Percentiles rank a stretch among this genome's conserved stretches.
Conservation (phyloP, 1,139 yeast genomes). For the Nematodospora anomalae region DNA sequence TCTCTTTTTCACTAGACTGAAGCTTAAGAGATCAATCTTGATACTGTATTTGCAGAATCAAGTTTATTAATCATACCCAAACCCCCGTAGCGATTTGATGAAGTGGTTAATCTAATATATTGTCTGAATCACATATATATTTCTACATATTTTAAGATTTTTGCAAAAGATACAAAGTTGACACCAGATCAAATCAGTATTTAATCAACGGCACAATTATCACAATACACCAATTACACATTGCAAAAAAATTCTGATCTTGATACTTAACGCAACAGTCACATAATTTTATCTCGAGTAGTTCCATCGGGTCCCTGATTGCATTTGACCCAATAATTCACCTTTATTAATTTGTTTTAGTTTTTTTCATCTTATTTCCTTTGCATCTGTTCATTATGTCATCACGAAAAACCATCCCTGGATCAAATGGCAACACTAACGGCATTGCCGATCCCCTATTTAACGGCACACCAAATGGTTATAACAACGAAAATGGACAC, state of each 20-base stretch:
- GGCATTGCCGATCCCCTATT: neutral
- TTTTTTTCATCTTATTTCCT: neutral
- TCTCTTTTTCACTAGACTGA: too few species aligned
- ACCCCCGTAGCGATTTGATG: neutral
- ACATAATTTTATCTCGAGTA: neutral
- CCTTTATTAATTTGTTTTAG: too few species aligned
- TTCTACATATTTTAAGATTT: too few species aligned
- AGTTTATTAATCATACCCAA: too few species aligned
- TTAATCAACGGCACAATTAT: neutral
- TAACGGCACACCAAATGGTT: slow-evolving; percentile 2
- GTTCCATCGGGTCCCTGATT: neutral
- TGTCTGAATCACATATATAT: neutral
- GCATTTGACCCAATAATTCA: too few species aligned
- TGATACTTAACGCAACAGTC: neutral
- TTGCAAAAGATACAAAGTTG: too few species aligned
- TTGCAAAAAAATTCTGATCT: neutral
- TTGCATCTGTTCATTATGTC: slow-evolving; percentile 2
- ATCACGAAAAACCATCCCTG: slow-evolving; percentile 4
- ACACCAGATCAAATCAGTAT: too few species aligned
- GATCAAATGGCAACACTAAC: slow-evolving; percentile 6
- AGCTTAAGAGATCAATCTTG: too few species aligned
- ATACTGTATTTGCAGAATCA: too few species aligned
- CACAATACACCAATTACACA: neutral
- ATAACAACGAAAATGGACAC: neutral
- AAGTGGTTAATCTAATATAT: neutral